phyloP scores from a whole-genome alignment of 768 basidiomycete species.

The Naematelia aurantialba region DNA sequence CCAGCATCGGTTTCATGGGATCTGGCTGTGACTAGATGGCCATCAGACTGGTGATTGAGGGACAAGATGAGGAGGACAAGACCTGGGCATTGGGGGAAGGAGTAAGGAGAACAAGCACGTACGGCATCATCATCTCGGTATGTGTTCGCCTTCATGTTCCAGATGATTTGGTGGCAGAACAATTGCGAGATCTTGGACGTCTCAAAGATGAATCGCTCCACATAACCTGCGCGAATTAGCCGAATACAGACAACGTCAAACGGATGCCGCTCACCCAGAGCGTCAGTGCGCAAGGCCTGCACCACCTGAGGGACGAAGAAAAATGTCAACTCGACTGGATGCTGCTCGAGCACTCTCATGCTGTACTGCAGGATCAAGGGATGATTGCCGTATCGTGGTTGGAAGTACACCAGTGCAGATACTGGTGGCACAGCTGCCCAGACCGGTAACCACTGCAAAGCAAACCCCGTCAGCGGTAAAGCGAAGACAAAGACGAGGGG shows the following conservation, averaged over 20 bases:
- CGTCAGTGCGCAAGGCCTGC: slow-evolving; percentile 87
- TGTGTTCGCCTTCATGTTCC: slow-evolving; percentile 99
- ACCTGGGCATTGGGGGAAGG: too few relatives aligned
- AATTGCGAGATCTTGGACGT: slow-evolving; percentile 94
- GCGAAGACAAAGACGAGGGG: too few relatives aligned
- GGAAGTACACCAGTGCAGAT: slow-evolving; percentile 63
- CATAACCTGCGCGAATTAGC: slow-evolving; percentile 65
- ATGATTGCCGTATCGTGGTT: slow-evolving; percentile 75
- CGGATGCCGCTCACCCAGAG: slow-evolving; percentile 60
- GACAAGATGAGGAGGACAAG: too few relatives aligned
- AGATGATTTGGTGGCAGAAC: slow-evolving; percentile 99
- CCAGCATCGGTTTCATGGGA: slow-evolving; percentile 92
- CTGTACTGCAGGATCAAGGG: slow-evolving; percentile 90
- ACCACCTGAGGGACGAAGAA: slow-evolving; percentile 99
- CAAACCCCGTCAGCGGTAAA: slow-evolving; percentile 1
- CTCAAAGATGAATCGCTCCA: slow-evolving; percentile 91
- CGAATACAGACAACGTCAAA: neutral
- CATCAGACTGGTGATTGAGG: too few relatives aligned
- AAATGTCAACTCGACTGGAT: slow-evolving; percentile 90
- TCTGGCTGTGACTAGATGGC: slow-evolving; percentile 58
- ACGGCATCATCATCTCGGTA: slow-evolving; percentile 87
- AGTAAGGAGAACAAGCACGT: slow-evolving; percentile 51
- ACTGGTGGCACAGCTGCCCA: slow-evolving; percentile 80
- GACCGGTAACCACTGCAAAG: slow-evolving; percentile 70
- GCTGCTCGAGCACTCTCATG: slow-evolving; percentile 87